Conservation (phyloP, 805 yeast species). For the Nakazawaea ishiwadae region DNA sequence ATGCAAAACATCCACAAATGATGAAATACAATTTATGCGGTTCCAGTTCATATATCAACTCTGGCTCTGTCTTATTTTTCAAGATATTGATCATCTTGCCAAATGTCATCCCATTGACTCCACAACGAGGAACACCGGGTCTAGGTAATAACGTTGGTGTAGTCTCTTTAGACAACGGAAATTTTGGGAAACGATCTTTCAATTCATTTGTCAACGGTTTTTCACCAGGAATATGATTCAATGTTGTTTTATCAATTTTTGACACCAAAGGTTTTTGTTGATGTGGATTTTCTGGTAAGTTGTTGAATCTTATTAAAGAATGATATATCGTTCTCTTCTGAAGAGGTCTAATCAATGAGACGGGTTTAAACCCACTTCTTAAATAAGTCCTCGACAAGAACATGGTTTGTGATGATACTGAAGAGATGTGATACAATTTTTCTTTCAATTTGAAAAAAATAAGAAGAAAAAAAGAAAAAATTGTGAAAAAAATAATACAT, state of each 20-base stretch:
- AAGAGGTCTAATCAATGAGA: too few species aligned
- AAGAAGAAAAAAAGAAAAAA: too few species aligned
- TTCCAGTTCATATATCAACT: constrained; percentile 76
- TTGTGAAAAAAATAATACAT: too few species aligned
- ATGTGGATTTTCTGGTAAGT: background rate
- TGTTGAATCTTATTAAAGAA: background rate
- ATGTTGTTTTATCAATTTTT: constrained; percentile 27
- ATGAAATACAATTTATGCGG: constrained; percentile 76
- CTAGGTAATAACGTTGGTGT: constrained; percentile 67
- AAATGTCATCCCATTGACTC: constrained; percentile 43
- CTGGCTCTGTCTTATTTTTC: constrained; percentile 54
- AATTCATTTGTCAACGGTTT: constrained; percentile 38
- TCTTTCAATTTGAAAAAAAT: too few species aligned
- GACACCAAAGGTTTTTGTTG: too few species aligned
- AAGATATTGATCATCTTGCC: constrained; percentile 58
- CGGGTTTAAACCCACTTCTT: too few species aligned
- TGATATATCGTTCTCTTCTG: background rate
- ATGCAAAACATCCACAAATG: constrained; percentile 61
- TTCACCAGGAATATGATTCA: constrained; percentile 54
- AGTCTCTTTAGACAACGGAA: constrained; percentile 60
- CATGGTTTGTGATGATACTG: too few species aligned
- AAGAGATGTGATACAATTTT: too few species aligned
- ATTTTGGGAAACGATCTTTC: constrained; percentile 57
- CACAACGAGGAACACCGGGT: constrained; percentile 74
- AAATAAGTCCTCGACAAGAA: too few species aligned